phyloP scores from a whole-genome alignment of 2,329 filamentous ascomycete species.

The Scedosporium boydii region DNA sequence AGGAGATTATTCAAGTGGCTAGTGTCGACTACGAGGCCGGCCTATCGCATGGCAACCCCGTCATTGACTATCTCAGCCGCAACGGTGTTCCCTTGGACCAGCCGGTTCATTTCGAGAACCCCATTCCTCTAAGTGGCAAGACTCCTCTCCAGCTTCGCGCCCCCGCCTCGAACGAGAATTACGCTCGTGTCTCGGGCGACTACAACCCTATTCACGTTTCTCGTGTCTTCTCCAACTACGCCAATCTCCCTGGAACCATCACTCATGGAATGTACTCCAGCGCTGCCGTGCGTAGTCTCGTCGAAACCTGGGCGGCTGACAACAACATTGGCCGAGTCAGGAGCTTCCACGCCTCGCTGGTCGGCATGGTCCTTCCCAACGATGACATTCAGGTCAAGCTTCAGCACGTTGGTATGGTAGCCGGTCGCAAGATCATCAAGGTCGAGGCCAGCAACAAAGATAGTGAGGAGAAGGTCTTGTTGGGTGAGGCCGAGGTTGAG shows the following conservation, averaged over 20 bases:
- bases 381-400: constrained; percentile 92
- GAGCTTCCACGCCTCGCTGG: constrained; percentile 91
- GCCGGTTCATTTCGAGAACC: constrained; percentile 92
- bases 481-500: constrained; percentile 94
- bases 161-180: constrained; percentile 93
- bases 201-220: constrained; percentile 99
- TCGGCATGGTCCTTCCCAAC: constrained; percentile 98
- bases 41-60: constrained; percentile 87
- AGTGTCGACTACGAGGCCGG: constrained; percentile 93
- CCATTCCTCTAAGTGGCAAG: constrained; percentile 91
- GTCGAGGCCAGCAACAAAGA: constrained; percentile 94
- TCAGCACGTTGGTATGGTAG: constrained; percentile 95
- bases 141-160: constrained; percentile 80
- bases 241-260: constrained; percentile 91
- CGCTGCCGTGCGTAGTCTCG: constrained; percentile 86
- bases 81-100: constrained; percentile 91
- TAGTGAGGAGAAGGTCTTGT: constrained; percentile 89
- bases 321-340: constrained; percentile 96
- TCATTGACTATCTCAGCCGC: constrained; percentile 89
- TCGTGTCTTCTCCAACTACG: constrained; percentile 90
- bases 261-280: constrained; percentile 99
- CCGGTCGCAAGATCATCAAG: constrained; percentile 98
- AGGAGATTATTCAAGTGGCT: constrained; percentile 96
- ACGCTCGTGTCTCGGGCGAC: constrained; percentile 93
- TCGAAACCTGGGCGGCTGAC: constrained; percentile 98